phyloP scores from a whole-genome alignment of 805 yeast species.

The Candida maris region DNA sequence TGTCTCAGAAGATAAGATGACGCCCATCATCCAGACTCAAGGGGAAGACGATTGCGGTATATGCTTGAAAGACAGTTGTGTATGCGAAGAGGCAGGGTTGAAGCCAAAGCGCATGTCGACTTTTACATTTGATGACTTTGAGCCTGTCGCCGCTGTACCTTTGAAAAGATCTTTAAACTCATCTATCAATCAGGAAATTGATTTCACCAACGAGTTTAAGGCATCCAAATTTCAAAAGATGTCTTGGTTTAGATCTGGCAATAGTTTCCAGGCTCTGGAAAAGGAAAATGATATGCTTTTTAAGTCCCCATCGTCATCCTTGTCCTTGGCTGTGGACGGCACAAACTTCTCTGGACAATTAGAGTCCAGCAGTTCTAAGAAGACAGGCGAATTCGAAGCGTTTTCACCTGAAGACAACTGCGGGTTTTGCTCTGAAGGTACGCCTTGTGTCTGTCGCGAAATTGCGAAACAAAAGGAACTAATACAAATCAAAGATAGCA shows the following conservation, averaged over 20 bases:
- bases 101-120: slow-evolving; percentile 3
- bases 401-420: slow-evolving; percentile 57
- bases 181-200: slow-evolving; percentile 39
- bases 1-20: slow-evolving; percentile 2
- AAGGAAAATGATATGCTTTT: slow-evolving; percentile 23
- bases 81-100: slow-evolving; percentile 43
- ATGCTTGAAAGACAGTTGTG: slow-evolving; percentile 65
- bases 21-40: neutral
- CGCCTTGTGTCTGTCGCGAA: slow-evolving; percentile 90
- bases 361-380: slow-evolving; percentile 16
- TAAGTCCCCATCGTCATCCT: slow-evolving; percentile 21
- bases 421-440: slow-evolving; percentile 90
- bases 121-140: slow-evolving; percentile 30
- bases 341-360: slow-evolving; percentile 10
- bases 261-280: slow-evolving; percentile 2
- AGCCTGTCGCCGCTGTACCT: slow-evolving; percentile 67
- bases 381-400: slow-evolving; percentile 37
- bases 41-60: slow-evolving; percentile 50
- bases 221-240: slow-evolving; percentile 26
- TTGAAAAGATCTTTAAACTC: slow-evolving; percentile 37
- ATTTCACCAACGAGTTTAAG: slow-evolving; percentile 49
- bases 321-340: slow-evolving; percentile 15
- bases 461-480: slow-evolving; percentile 48
- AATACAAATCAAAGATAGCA: slow-evolving; percentile 19
- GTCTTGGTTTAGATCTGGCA: slow-evolving; percentile 22